phyloP scores from a whole-genome alignment of 768 basidiomycete genomes.

The Collybia sordida region DNA sequence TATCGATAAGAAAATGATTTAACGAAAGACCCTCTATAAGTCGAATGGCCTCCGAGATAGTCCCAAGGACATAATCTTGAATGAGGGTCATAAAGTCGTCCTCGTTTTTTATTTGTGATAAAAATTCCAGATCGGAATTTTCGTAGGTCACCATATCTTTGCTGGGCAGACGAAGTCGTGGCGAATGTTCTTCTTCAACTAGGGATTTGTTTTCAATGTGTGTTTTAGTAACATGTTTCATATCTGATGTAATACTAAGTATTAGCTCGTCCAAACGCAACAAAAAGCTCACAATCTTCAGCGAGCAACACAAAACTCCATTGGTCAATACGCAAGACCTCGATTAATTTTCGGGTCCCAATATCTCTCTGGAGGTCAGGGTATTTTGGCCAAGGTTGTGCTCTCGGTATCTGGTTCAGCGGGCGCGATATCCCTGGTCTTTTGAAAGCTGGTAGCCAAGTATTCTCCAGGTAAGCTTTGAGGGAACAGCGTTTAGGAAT shows the following conservation, averaged over 20 bases:
- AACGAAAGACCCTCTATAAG: slow-evolving; percentile 5
- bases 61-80: slow-evolving; percentile 18
- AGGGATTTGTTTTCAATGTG: slow-evolving; percentile 4
- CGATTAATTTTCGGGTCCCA: slow-evolving; percentile 6
- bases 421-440: slow-evolving; percentile 2
- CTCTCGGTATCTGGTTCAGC: slow-evolving; percentile 3
- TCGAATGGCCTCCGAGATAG: slow-evolving; percentile 17
- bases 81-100: slow-evolving; percentile 11
- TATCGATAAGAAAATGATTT: slow-evolving; percentile 7
- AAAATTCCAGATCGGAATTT: slow-evolving; percentile 9
- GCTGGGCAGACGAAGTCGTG: slow-evolving; percentile 14
- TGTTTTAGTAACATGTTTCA: slow-evolving; percentile 1
- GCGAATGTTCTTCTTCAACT: slow-evolving; percentile 8
- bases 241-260: not conserved
- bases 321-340: slow-evolving; percentile 4
- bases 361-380: slow-evolving; percentile 12
- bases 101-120: slow-evolving; percentile 19
- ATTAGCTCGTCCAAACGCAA: not conserved
- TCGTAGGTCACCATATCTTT: slow-evolving; percentile 13
- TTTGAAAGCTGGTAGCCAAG: slow-evolving; percentile 12
- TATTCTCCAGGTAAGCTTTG: slow-evolving; percentile 10
- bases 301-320: slow-evolving; percentile 6
- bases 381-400: slow-evolving; percentile 15
- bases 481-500: slow-evolving; percentile 3
- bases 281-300: slow-evolving; percentile 1